A percentile compares a stretch with the other conserved stretches of the same genome.
Conservation (phyloP, 495 filamentous ascomycete species). For the Glonium stellatum region DNA sequence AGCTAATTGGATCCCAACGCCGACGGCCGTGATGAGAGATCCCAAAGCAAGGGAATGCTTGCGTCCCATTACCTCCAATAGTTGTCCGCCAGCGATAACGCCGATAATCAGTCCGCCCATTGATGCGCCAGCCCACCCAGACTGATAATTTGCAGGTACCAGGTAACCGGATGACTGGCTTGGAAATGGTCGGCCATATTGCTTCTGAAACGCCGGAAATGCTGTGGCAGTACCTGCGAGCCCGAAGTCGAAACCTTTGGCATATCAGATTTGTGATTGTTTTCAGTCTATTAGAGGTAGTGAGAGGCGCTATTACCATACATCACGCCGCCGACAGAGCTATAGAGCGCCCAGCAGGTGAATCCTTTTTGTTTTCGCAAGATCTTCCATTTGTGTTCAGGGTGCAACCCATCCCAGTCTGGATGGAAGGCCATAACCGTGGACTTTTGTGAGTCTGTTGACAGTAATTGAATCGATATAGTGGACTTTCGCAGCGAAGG, state of each 20-base stretch:
- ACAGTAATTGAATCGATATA: too few relatives aligned
- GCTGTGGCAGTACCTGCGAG: conserved; percentile 1
- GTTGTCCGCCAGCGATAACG: background rate
- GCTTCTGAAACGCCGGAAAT: background rate
- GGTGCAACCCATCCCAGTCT: background rate
- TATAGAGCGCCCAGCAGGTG: background rate
- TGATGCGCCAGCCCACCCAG: conserved; percentile 1
- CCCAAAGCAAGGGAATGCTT: background rate
- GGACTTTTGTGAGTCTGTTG: too few relatives aligned
- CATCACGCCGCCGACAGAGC: background rate
- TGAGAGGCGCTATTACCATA: background rate
- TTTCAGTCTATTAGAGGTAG: too few relatives aligned
- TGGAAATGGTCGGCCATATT: background rate
- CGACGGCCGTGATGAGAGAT: background rate
- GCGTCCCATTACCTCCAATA: background rate
- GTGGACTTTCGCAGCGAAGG: too few relatives aligned
- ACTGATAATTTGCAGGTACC: conserved; percentile 5
- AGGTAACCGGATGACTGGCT: background rate
- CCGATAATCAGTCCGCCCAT: background rate
- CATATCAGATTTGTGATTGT: background rate
- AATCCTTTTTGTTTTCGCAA: background rate
- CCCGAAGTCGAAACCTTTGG: conserved; percentile 2
- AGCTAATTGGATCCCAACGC: background rate
- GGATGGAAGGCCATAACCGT: background rate
- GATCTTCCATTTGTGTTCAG: background rate